Conservation (phyloP, 176 grass and related monocot species). For the Alloteropsis semialata region DNA sequence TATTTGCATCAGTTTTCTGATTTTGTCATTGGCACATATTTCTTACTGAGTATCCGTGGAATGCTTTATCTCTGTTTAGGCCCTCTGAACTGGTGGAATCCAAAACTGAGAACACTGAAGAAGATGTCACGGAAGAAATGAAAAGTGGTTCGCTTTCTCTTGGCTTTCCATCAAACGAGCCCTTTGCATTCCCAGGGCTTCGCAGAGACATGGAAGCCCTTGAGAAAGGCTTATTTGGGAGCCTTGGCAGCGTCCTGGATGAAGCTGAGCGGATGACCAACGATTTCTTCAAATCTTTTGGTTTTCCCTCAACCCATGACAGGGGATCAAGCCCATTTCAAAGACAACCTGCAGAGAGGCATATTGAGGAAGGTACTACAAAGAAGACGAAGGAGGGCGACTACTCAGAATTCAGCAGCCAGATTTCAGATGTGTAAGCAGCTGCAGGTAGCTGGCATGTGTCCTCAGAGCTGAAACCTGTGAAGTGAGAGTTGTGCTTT, state of each 20-base stretch:
- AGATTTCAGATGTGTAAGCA: slow-evolving; percentile 68
- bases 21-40: not conserved
- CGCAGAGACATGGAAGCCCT: slow-evolving; percentile 69
- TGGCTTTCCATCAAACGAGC: slow-evolving; percentile 32
- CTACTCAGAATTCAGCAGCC: slow-evolving; percentile 56
- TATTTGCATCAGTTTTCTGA: too few species aligned
- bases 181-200: slow-evolving; percentile 65
- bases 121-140: slow-evolving; percentile 67
- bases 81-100: slow-evolving; percentile 76
- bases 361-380: slow-evolving; percentile 9
- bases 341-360: slow-evolving; percentile 28
- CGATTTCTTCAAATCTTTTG: slow-evolving; percentile 55
- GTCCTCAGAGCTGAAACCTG: not conserved
- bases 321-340: slow-evolving; percentile 23
- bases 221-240: slow-evolving; percentile 51
- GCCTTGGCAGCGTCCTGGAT: slow-evolving; percentile 47
- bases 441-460: not conserved
- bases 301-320: not conserved
- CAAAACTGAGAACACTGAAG: slow-evolving; percentile 77
- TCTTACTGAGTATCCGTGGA: not conserved
- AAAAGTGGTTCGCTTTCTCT: slow-evolving; percentile 30
- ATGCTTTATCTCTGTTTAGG: slow-evolving; percentile 30
- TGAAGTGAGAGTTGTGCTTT: not conserved
- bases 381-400: slow-evolving; percentile 29
- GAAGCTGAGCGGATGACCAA: slow-evolving; percentile 63